These are phyloP conservation scores for Curvularia hawaiiensis DNA, from an alignment of 2,329 filamentous ascomycete species.

Conservation along the genomic window DNA sequence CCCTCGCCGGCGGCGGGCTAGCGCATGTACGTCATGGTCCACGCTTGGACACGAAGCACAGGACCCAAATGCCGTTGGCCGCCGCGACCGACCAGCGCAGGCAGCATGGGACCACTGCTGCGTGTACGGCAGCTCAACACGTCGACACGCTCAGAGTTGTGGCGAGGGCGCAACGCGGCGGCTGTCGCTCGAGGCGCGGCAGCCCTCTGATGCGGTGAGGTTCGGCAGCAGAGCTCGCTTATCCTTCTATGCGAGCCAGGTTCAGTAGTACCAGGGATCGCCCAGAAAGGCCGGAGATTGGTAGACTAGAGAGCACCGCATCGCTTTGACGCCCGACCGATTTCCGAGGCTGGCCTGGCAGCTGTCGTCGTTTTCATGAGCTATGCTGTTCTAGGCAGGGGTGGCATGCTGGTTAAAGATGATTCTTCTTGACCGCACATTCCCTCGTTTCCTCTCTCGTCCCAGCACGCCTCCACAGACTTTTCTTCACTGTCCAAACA, in stretches of 20 bases:
- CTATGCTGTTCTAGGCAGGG: slow-evolving; percentile 25
- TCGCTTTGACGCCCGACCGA: slow-evolving; percentile 24
- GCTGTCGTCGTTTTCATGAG: slow-evolving; percentile 20
- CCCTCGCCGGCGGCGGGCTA: slow-evolving; percentile 4
- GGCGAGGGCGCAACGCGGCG: no score
- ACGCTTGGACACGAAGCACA: slow-evolving; percentile 13
- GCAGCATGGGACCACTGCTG: neutral
- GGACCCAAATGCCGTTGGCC: slow-evolving; percentile 4
- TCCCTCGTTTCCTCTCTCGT: slow-evolving; percentile 13
- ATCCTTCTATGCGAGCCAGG: slow-evolving; percentile 22
- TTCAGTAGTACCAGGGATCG: slow-evolving; percentile 11
- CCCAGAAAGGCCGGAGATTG: slow-evolving; percentile 14
- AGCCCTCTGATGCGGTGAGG: slow-evolving; percentile 17
- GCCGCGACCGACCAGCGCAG: neutral
- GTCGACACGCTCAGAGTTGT: neutral
- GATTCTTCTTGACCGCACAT: slow-evolving; percentile 29
- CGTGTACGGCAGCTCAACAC: neutral
- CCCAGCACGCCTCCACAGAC: slow-evolving; percentile 4
- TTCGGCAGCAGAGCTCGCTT: slow-evolving; percentile 26
- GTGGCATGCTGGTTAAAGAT: slow-evolving; percentile 27
- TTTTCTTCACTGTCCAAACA: neutral
- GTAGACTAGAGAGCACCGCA: slow-evolving; percentile 18
- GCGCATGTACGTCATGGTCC: slow-evolving; percentile 15
- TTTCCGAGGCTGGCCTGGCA: slow-evolving; percentile 28
- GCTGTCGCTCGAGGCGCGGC: slow-evolving; percentile 5